phyloP scores from a whole-genome alignment of 2,329 filamentous ascomycete species.

The Diaporthe capsici region DNA sequence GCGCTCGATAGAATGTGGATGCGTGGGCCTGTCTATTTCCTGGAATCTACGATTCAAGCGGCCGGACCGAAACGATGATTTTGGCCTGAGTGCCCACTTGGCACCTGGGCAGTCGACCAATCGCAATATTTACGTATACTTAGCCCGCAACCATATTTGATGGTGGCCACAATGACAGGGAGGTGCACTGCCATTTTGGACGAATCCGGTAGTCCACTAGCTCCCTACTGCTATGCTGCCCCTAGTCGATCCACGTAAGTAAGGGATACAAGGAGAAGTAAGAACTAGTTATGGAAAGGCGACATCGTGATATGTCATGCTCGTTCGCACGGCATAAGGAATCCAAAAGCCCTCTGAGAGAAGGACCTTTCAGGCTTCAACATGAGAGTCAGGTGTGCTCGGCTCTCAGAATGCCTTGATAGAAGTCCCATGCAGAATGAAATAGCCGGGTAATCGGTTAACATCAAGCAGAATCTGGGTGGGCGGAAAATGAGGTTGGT shows the following conservation, averaged over 20 bases:
- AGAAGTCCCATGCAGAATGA: neutral
- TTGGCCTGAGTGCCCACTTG: neutral
- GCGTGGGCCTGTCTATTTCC: neutral
- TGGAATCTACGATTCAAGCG: neutral
- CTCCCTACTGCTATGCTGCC: neutral
- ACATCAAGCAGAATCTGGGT: neutral
- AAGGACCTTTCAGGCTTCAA: neutral
- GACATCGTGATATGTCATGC: neutral
- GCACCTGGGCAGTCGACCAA: neutral
- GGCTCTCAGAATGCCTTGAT: too few species aligned
- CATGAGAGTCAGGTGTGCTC: neutral
- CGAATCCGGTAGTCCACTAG: neutral
- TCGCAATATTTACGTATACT: constrained; percentile 21
- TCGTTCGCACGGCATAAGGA: neutral
- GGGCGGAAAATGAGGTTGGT: neutral
- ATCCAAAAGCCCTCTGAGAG: too few species aligned
- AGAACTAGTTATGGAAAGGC: neutral
- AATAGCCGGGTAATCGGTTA: neutral
- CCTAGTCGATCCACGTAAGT: neutral
- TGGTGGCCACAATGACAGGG: neutral
- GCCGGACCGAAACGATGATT: neutral
- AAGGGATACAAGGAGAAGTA: neutral
- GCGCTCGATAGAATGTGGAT: neutral
- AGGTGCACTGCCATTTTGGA: neutral
- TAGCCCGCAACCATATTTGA: neutral